phyloP scores from a whole-genome alignment of 2,329 filamentous ascomycete species.

The Geoglossum cookeanum region DNA sequence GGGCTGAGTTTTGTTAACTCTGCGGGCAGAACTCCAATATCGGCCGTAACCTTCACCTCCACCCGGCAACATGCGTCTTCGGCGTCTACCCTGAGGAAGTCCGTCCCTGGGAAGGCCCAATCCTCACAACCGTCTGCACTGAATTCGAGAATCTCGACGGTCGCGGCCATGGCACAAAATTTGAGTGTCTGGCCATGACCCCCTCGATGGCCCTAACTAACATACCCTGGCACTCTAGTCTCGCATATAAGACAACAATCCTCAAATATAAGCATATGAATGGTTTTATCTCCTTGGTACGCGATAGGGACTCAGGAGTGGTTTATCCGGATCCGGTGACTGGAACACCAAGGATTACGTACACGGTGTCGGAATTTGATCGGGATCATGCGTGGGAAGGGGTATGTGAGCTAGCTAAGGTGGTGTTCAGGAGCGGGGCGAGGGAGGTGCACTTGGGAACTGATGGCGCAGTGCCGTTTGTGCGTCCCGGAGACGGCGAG shows the following conservation, averaged over 20 bases:
- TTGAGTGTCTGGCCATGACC: constrained; percentile 58
- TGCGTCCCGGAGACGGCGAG: constrained; percentile 25
- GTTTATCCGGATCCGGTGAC: constrained; percentile 53
- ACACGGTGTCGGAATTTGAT: constrained; percentile 54
- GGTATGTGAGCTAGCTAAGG: constrained; percentile 51
- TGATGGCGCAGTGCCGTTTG: constrained; percentile 44
- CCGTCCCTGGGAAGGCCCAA: constrained; percentile 50
- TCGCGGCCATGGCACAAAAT: constrained; percentile 61
- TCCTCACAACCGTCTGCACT: constrained; percentile 59
- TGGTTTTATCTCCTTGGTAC: constrained; percentile 52
- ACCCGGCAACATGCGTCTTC: constrained; percentile 41
- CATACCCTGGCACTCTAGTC: constrained; percentile 45
- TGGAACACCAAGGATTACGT: constrained; percentile 47
- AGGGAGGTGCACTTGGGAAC: constrained; percentile 52
- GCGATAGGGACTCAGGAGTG: constrained; percentile 57
- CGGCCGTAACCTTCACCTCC: constrained; percentile 62
- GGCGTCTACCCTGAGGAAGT: constrained; percentile 32
- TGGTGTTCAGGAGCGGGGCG: constrained; percentile 62
- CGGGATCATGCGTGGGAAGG: constrained; percentile 49
- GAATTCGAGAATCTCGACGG: constrained; percentile 68
- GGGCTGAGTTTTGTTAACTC: neutral
- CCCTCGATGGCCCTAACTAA: constrained; percentile 44
- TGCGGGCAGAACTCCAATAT: constrained; percentile 51
- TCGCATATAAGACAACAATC: constrained; percentile 53
- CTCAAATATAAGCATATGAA: constrained; percentile 50